Evolutionary conservation across 352 stramenopile species (phyloP).

Genomic region (Phytophthora fragariae): DNA sequence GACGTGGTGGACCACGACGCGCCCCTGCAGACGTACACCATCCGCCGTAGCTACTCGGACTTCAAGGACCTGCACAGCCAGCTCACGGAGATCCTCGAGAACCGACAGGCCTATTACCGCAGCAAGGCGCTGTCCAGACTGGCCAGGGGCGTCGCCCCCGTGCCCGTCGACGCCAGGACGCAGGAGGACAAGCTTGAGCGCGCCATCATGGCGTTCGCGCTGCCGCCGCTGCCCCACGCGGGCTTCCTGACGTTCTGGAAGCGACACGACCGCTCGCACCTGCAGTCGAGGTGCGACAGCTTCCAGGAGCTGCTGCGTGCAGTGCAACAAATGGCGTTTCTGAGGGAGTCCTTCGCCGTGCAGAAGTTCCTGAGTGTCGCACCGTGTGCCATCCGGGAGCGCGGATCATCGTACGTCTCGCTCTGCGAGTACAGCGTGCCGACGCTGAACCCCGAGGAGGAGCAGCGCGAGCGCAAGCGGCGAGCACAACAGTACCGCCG

Average conservation of each 20-base stretch:
- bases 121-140: constrained; percentile 38
- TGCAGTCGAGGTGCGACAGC: constrained; percentile 72
- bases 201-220: constrained; percentile 62
- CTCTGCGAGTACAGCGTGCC: constrained; percentile 81
- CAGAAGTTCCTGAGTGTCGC: constrained; percentile 83
- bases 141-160: constrained; percentile 19
- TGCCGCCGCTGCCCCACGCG: constrained; percentile 76
- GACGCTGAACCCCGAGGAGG: constrained; percentile 65
- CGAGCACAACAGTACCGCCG: constrained; percentile 73
- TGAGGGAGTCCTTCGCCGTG: constrained; percentile 66
- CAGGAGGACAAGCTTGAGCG: constrained; percentile 56
- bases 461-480: constrained; percentile 78
- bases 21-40: constrained; percentile 86
- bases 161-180: constrained; percentile 18
- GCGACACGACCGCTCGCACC: constrained; percentile 77
- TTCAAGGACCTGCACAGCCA: constrained; percentile 83
- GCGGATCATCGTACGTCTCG: constrained; percentile 84
- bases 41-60: constrained; percentile 85
- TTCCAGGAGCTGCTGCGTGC: constrained; percentile 81
- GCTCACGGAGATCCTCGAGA: constrained; percentile 73
- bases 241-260: constrained; percentile 85
- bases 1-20: constrained; percentile 79
- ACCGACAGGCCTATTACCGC: constrained; percentile 65
- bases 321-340: constrained; percentile 71
- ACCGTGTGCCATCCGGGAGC: constrained; percentile 69